phyloP scores from a whole-genome alignment of 2,329 filamentous ascomycete genomes.

The Elsinoe ampelina region DNA sequence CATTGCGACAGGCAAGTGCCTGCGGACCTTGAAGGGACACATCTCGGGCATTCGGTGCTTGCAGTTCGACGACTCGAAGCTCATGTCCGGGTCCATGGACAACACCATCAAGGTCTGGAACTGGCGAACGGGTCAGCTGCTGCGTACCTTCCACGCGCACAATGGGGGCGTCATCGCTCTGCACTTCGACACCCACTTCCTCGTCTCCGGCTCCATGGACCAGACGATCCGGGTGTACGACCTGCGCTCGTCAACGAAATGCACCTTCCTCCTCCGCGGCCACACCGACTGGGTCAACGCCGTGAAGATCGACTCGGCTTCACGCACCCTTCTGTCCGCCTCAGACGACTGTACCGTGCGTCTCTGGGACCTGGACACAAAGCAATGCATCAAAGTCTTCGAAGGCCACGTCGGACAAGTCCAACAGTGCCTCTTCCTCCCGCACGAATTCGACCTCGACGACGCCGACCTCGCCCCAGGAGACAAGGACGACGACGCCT shows the following conservation, averaged over 20 bases:
- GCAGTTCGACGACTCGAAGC: conserved; percentile 84
- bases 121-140: conserved; percentile 80
- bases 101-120: conserved; percentile 90
- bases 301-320: conserved; percentile 68
- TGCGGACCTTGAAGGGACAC: conserved; percentile 78
- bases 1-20: conserved; percentile 73
- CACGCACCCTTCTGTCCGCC: conserved; percentile 76
- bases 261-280: conserved; percentile 68
- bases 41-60: conserved; percentile 74
- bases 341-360: conserved; percentile 89
- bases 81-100: conserved; percentile 86
- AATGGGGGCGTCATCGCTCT: conserved; percentile 74
- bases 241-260: conserved; percentile 60
- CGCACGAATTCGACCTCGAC: conserved; percentile 81
- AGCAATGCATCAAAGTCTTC: conserved; percentile 65
- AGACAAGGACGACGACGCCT: conserved; percentile 43
- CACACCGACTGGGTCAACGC: conserved; percentile 95
- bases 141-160: conserved; percentile 73
- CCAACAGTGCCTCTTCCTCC: conserved; percentile 78
- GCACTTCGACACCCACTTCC: conserved; percentile 73
- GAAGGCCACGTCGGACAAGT: conserved; percentile 91
- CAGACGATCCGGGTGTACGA: conserved; percentile 88
- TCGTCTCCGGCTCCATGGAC: conserved; percentile 85
- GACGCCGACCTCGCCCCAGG: conserved; percentile 51
- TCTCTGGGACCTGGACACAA: conserved; percentile 85